Evolutionary conservation across 306 rosid genomes (phyloP), one percentile per base, ranked within the genome.

Genomic region (Hippophae tibetana): DNA sequence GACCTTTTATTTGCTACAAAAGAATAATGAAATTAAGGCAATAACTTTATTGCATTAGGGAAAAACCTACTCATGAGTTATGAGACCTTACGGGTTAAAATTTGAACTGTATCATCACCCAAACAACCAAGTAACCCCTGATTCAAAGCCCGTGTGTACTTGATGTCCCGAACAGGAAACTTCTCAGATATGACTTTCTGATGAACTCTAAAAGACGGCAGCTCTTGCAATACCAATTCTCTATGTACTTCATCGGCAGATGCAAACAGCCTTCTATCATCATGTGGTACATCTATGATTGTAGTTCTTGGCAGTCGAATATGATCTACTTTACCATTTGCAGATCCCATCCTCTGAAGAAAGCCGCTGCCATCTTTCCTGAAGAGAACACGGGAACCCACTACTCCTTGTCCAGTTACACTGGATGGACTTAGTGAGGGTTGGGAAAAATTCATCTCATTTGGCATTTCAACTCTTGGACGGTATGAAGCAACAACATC

Each of bases 401-500:
- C 78, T 54, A 79, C 75, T 75, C 83, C 85, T 53, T 72, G 83
- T 67, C 95, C 85, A 48, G 25, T 61, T 41, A 50, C 73, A 5
- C 58, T 76, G 57, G 73, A 71, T 61, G 84, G 84, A 65, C 75
- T 55, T 56, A 70, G 70, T 8, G 70, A 63, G 49, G 66, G 77
- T 69, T 79, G 95, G 57, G 96, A 67, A 50, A 62, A 43, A 63
- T 63, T 57, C 38, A 52, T 61, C 52, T 74, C 87, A 63, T 46
- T 43, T 0, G 68, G 44, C 67, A 51, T 64, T 72, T 83, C 92
- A 54, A 82, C 74, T 73, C 62, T 87, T 50, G 98, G 98, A 62
- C 98, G 93, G 70, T 83, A 87, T 3, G 96, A 81, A 69, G 71
- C 89, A 68, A 85, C 93, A 61, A 83, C 60, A 68, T 87, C 93